Evolutionary conservation across 129 eudicot species (phyloP), one percentile per base, ranked within the genome.

Genomic region (Rutidosis leptorrhynchoides): DNA sequence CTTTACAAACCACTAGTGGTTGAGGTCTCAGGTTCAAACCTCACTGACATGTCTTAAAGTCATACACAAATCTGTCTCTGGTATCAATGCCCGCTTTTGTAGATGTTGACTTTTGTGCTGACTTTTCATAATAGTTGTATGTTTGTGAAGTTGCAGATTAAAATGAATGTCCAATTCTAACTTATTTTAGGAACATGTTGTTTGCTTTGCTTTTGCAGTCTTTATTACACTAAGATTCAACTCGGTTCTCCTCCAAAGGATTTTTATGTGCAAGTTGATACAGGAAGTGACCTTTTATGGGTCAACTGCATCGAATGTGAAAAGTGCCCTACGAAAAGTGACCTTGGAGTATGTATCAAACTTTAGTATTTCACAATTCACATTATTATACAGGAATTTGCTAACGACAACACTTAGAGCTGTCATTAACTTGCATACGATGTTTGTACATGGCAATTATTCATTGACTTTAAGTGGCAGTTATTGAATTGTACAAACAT

Each of bases 221-320:
- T 92, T 14, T 92, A 88, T 77, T 92, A 32, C 72, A 85, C 96
- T 14, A 92, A 77, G 81, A 49, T 92, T 67, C 74, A 76, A 51
- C 74, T 92, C 24, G 98, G 98, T 66, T 69, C 83, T 64, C 98
- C 98, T 75, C 67, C 95, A 25, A 77, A 81, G 63, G 95, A 82
- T 61, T 92, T 75, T 64, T 74, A 92, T 43, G 90, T 92, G 58
- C 98, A 92, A 69, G 95, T 92, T 2, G 98, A 88, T 78, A 92
- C 98, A 5, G 98, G 98, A 65, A 88, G 96, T 80, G 98, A 92
- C 80, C 75, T 88, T 70, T 52, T 88, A 27, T 92, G 98, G 98
- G 95, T 92, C 33, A 92, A 92, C 54, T 92, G 98, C 60, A 79
- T 74, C 26, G 92, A 87, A 42, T 92, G 95, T 59, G 80, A 77